Evolutionary conservation across 129 eudicot genomes (phyloP).

Genomic region (Helianthus tuberosus): DNA sequence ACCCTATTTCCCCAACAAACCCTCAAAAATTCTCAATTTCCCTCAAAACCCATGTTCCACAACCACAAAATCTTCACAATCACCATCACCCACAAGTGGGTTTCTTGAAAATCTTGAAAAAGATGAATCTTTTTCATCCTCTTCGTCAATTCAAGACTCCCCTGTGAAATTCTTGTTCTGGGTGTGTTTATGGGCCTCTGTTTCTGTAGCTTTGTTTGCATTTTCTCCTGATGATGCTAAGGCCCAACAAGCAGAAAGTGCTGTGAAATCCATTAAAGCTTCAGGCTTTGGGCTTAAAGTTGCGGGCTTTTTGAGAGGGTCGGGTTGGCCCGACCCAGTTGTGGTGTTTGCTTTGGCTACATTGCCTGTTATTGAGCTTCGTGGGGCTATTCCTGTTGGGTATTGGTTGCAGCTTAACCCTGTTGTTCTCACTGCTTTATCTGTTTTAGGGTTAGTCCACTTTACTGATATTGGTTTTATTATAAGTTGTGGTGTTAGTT

Average conservation of each 20-base stretch:
- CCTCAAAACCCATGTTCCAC: conserved; percentile 23
- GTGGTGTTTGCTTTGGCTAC: conserved; percentile 91
- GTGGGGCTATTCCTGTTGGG: conserved; percentile 99
- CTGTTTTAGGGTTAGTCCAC: conserved; percentile 76
- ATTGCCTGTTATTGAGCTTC: conserved; percentile 93
- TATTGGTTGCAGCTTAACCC: conserved; percentile 91
- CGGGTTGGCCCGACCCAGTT: conserved; percentile 91
- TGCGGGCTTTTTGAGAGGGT: conserved; percentile 70
- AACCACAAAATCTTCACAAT: conserved; percentile 23
- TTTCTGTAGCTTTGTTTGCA: conserved; percentile 75
- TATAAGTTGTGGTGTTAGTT: neutral
- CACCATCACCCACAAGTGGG: conserved; percentile 36
- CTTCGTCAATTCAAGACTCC: conserved; percentile 32
- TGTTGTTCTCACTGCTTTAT: conserved; percentile 51
- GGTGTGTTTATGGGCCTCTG: conserved; percentile 88
- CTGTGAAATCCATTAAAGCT: conserved; percentile 72
- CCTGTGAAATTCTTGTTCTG: conserved; percentile 69
- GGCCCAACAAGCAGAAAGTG: conserved; percentile 5
- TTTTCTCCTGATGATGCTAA: conserved; percentile 72
- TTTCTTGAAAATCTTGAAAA: conserved; percentile 36
- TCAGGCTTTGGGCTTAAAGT: conserved; percentile 75
- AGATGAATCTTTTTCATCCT: conserved; percentile 23
- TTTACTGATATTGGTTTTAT: neutral
- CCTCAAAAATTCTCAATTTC: conserved; percentile 34
- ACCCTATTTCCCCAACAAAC: conserved; percentile 22